Percentiles rank a stretch among this genome's conserved stretches.
Evolutionary conservation across 2,329 filamentous ascomycete genomes (phyloP).

Genomic region (Blumeria hordei): DNA sequence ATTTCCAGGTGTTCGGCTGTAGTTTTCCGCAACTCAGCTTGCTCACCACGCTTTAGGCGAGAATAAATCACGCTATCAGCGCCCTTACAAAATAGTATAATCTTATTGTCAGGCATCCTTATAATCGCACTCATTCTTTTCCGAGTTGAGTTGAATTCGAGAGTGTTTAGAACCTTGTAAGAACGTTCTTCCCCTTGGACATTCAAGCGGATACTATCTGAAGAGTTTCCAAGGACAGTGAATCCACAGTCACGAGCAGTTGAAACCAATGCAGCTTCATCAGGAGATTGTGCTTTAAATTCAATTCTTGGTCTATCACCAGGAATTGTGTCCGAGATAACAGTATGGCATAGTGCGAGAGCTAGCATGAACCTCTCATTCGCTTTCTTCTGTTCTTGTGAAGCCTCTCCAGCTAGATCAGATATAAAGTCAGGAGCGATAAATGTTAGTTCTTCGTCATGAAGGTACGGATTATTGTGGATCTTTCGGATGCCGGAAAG

Average conservation of each 20-base stretch:
- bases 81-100: conserved; percentile 88
- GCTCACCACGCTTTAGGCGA: conserved; percentile 61
- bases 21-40: conserved; percentile 54
- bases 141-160: conserved; percentile 90
- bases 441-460: conserved; percentile 78
- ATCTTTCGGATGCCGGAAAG: conserved; percentile 48
- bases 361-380: conserved; percentile 86
- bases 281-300: conserved; percentile 93
- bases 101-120: conserved; percentile 73
- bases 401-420: conserved; percentile 57
- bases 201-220: conserved; percentile 65
- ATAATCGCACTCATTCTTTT: conserved; percentile 98
- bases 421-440: conserved; percentile 72
- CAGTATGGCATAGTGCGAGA: conserved; percentile 85
- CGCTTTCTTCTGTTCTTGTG: conserved; percentile 49
- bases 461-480: conserved; percentile 74
- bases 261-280: conserved; percentile 81
- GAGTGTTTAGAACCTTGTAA: conserved; percentile 75
- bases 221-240: conserved; percentile 59
- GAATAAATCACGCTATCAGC: conserved; percentile 96
- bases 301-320: conserved; percentile 79
- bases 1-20: conserved; percentile 92
- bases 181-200: conserved; percentile 65
- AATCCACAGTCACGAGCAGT: conserved; percentile 92
- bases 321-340: conserved; percentile 71